A percentile compares a stretch with the other conserved stretches of the same genome.
phyloP scores from a whole-genome alignment of 352 stramenopile species.

The Phytophthora fragariae region DNA sequence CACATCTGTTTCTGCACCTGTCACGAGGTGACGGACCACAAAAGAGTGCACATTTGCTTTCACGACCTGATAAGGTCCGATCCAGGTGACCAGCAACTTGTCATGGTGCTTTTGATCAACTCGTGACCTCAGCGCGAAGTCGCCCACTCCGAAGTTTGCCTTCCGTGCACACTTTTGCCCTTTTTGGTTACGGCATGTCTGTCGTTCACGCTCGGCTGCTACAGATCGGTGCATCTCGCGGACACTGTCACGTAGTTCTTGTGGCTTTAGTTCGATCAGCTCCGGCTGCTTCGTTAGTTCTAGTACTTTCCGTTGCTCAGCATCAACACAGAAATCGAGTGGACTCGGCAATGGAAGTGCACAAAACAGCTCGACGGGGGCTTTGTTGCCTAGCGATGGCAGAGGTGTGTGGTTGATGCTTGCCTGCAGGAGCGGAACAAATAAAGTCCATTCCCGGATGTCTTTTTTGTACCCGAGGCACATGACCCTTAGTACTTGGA shows the following conservation, averaged over 20 bases:
- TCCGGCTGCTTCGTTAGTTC: conserved; percentile 3
- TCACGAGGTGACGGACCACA: conserved; percentile 19
- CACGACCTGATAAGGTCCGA: conserved; percentile 35
- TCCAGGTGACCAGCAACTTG: conserved; percentile 43
- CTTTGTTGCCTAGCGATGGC: conserved; percentile 19
- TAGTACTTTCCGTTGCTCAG: not conserved
- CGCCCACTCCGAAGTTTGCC: conserved; percentile 33
- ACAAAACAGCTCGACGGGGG: conserved; percentile 36
- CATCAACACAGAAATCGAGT: not conserved
- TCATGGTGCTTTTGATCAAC: conserved; percentile 29
- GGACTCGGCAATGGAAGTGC: not conserved
- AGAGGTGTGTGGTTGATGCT: conserved; percentile 43
- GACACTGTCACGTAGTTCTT: conserved; percentile 9
- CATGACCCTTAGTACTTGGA: not conserved
- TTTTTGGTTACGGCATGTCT: conserved; percentile 2
- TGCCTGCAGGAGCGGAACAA: conserved; percentile 25
- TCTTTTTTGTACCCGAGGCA: not conserved
- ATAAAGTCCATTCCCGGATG: conserved; percentile 20
- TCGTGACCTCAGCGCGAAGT: conserved; percentile 41
- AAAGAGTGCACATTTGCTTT: conserved; percentile 28
- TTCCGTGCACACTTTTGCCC: not conserved
- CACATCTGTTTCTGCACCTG: conserved; percentile 19
- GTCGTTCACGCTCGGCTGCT: not conserved
- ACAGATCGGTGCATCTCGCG: conserved; percentile 8
- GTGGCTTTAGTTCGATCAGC: not conserved